These are phyloP conservation scores for Mycosarcoma mackinlayi DNA, from an alignment of 1,284 basidiomycete genomes.

Conservation along the genomic window DNA sequence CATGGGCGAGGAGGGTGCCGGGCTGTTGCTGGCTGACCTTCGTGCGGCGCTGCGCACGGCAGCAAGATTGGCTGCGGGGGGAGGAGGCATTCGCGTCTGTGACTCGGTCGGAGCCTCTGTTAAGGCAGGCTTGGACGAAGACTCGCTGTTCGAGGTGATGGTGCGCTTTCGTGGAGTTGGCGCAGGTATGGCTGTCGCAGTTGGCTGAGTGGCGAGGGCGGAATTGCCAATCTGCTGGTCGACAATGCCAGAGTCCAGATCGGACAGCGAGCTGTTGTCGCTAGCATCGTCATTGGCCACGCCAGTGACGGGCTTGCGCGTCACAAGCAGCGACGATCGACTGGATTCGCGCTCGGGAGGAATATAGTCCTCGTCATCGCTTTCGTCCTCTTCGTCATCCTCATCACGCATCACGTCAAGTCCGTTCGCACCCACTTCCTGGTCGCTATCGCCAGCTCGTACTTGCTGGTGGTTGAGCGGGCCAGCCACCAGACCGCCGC, in stretches of 20 bases:
- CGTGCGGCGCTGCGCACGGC: slow-evolving; percentile 31
- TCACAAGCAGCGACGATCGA: background rate
- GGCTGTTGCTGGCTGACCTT: slow-evolving; percentile 48
- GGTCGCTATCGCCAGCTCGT: slow-evolving; percentile 40
- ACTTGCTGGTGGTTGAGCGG: slow-evolving; percentile 36
- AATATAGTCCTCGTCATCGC: slow-evolving; percentile 44
- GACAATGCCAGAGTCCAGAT: slow-evolving; percentile 24
- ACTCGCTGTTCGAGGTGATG: slow-evolving; percentile 9
- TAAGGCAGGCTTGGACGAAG: slow-evolving; percentile 14
- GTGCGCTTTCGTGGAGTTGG: slow-evolving; percentile 18
- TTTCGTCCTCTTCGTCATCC: slow-evolving; percentile 42
- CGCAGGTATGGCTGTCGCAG: background rate
- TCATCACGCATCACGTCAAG: slow-evolving; percentile 16
- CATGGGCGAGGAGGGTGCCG: slow-evolving; percentile 33
- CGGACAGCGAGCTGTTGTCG: slow-evolving; percentile 46
- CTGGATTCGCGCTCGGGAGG: slow-evolving; percentile 18
- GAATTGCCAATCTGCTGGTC: slow-evolving; percentile 36
- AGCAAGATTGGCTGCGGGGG: slow-evolving; percentile 19
- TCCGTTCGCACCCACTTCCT: slow-evolving; percentile 18
- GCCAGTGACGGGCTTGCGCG: slow-evolving; percentile 12
- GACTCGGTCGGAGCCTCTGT: slow-evolving; percentile 37
- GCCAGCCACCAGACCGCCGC: slow-evolving; percentile 36
- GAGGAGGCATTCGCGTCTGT: slow-evolving; percentile 52
- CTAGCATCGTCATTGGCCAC: slow-evolving; percentile 5
- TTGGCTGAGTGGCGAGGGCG: slow-evolving; percentile 19